Evolutionary conservation across 805 yeast genomes (phyloP), one percentile per base, ranked within the genome.

Genomic region (Kodamaea leandrae): DNA sequence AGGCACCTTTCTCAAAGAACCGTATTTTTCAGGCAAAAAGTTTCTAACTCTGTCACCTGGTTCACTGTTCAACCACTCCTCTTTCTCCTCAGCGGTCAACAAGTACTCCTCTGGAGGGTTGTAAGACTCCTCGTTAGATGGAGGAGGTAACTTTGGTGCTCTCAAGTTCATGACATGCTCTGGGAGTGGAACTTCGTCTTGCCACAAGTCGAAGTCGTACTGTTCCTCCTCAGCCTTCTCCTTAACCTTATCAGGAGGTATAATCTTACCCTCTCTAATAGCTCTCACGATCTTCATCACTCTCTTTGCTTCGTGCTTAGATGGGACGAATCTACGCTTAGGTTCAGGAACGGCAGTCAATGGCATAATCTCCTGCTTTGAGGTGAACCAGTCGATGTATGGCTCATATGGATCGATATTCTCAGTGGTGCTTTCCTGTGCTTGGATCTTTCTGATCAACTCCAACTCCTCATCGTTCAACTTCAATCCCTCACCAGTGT

Each of bases 81-180:
- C 72, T 49, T 67, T 70, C 60, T 91, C 98, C 55, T 88, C 91
- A 36, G 80, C 85, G 10, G 80, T 80, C 46, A 87, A 67, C 50
- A 93, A 67, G 56, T 93, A 93, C 70, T 93, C 99, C 57, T 76
- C 96, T 4, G 99, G 99, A 26, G 99, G 99, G 59, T 93, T 93
- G 64, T 93, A 93, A 54, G 93, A 82, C 68, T 91, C 96, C 51
- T 91, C 99, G 58, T 93, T 80, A 1, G 97, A 87, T 43, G 99
- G 99, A 25, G 97, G 98, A 12, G 96, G 81, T 53, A 88, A 53
- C 63, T 93, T 91, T 27, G 99, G 99, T 12, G 99, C 99, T 58
- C 96, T 80, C 53, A 91, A 71, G 48, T 80, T 88, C 96, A 89
- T 89, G 35, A 88, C 71, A 63, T 90, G 96, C 56, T 89, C 96